Percentiles rank a stretch among this genome's conserved stretches.
phyloP scores from a whole-genome alignment of 1,284 basidiomycete genomes.

The Exobasidium cylindrosporum region DNA sequence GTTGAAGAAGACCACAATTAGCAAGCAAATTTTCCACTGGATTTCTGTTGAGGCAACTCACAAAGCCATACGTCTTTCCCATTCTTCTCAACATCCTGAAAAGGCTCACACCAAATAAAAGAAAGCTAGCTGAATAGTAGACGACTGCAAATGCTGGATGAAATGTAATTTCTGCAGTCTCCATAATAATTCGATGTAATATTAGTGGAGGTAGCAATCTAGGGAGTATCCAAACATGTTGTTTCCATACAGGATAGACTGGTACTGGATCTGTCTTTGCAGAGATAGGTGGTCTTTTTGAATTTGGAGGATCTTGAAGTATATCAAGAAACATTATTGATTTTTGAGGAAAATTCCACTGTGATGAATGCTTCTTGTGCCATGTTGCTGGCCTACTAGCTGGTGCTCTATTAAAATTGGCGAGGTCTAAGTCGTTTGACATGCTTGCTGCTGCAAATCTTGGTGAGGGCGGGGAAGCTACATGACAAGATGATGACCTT shows the following conservation, averaged over 20 bases:
- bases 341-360: neutral
- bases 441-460: no score
- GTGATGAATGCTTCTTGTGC: neutral
- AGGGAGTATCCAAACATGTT: conserved; percentile 33
- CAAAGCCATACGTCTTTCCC: conserved; percentile 28
- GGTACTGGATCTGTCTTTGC: conserved; percentile 20
- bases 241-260: conserved; percentile 27
- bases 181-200: conserved; percentile 29
- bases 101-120: conserved; percentile 22
- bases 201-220: conserved; percentile 27
- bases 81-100: conserved; percentile 22
- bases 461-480: no score
- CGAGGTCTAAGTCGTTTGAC: no score
- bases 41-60: neutral
- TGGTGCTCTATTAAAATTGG: conserved; percentile 1
- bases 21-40: no score
- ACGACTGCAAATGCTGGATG: conserved; percentile 31
- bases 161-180: conserved; percentile 24
- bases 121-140: conserved; percentile 21
- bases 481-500: no score
- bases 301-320: neutral
- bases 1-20: conserved; percentile 7
- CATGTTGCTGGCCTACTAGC: conserved; percentile 4
- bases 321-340: neutral
- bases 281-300: neutral